Evolutionary conservation across 73 alveolate species (phyloP).

Genomic region (Breviolum minutum): DNA sequence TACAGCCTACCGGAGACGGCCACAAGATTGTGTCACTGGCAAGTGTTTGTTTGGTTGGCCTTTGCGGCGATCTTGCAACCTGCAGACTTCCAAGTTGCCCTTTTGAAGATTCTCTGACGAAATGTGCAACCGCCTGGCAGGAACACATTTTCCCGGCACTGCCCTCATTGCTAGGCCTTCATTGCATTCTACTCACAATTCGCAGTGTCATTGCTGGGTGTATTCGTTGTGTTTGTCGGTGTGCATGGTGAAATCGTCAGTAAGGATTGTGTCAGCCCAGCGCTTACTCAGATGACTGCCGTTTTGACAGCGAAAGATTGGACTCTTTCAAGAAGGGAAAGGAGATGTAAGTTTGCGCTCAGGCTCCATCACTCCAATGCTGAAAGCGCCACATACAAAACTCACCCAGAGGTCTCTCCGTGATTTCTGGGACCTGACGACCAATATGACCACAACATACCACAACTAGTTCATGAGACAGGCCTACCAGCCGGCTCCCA

Average conservation of each 20-base stretch:
- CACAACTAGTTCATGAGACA: not conserved
- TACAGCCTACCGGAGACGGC: conserved; percentile 67
- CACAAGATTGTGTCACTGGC: conserved; percentile 35
- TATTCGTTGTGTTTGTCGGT: too few relatives aligned
- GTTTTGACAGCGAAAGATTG: not conserved
- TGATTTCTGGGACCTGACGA: not conserved
- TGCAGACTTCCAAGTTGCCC: not conserved
- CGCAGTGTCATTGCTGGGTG: not conserved
- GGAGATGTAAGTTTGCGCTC: not conserved
- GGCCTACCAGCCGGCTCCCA: not conserved
- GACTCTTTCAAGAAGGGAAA: not conserved
- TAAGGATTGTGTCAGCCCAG: not conserved
- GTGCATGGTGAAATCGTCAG: too few relatives aligned
- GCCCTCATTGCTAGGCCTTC: not conserved
- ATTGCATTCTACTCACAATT: not conserved
- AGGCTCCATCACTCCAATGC: conserved; percentile 18
- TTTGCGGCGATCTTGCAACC: not conserved
- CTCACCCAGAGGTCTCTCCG: not conserved
- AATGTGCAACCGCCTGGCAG: not conserved
- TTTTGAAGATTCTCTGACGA: not conserved
- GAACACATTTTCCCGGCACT: not conserved
- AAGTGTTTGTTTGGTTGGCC: not conserved
- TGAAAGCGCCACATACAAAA: not conserved
- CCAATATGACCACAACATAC: too few relatives aligned
- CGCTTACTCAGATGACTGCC: not conserved